Conservation (phyloP, 345 rosid genomes). For the Psidium friedrichsthalianum region DNA sequence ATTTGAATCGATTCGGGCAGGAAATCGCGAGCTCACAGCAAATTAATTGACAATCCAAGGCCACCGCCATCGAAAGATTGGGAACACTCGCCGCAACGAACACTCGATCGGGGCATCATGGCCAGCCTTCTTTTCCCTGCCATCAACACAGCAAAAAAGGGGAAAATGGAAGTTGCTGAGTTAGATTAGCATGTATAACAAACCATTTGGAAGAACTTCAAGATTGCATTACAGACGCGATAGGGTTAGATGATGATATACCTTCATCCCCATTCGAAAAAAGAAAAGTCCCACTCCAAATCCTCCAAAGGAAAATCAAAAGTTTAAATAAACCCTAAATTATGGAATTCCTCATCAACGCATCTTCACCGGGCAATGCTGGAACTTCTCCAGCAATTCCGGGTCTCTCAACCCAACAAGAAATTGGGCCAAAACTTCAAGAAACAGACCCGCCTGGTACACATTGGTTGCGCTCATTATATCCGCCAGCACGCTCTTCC, state of each 20-base stretch:
- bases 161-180: neutral
- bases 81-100: neutral
- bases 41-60: neutral
- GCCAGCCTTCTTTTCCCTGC: neutral
- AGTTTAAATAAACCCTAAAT: neutral
- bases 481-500: slow-evolving; percentile 61
- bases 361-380: neutral
- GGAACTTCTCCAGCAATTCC: slow-evolving; percentile 27
- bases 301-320: neutral
- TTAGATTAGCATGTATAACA: neutral
- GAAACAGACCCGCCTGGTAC: slow-evolving; percentile 76
- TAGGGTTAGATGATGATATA: neutral
- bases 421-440: slow-evolving; percentile 68
- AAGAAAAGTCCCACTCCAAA: neutral
- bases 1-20: neutral
- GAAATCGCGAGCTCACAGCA: neutral
- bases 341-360: neutral
- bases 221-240: neutral
- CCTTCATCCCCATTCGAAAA: neutral
- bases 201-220: neutral
- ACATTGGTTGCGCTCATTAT: slow-evolving; percentile 43
- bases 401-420: slow-evolving; percentile 66
- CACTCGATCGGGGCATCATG: neutral
- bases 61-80: neutral
- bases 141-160: neutral